Base-by-base conservation (phyloP, 106 monocot genomes). In the Hemerocallis citrina region DNA sequence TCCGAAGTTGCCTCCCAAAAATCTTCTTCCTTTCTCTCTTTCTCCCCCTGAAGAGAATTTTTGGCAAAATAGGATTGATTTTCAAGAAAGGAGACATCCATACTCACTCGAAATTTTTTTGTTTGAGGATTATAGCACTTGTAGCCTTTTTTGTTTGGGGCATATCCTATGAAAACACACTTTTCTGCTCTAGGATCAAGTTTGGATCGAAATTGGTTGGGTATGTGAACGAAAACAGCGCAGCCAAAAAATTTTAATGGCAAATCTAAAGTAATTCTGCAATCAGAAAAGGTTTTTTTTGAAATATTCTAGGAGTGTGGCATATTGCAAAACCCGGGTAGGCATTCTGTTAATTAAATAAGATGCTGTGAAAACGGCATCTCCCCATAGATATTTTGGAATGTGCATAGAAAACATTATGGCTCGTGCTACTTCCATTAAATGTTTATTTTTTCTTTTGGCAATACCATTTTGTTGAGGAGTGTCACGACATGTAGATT, bases 331-430 rank as follows among this genome's bases (percentile, higher is more conserved):
- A 38, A 60, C 38, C 3, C 19, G 38, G 1, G 41, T 23, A 39
- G 60, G 23, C 60, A 60, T 60, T 21, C 20, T 60, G 9, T 41
- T 1, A 41, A 60, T 60, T 11, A 60, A 14, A 60, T 60, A 60
- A 7, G 38, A 39, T 38, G 37, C 38, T 23, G 39, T 60, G 24
- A 40, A 37, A 20, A 60, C 24, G 0, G 23, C 60, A 39, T 11
- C 58, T 20, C 12, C 17, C 38, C 1, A 60, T 30, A 55, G 14
- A 55, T 55, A 55, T 55, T 55, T 55, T 30, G 27, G 27, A 32
- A 55, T 14, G 31, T 60, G 9, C 6, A 60, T 15, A 17, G 36
- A 60, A 60, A 60, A 60, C 39, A 24, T 60, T 7, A 25, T 60
- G 2, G 37, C 38, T 21, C 10, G 19, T 16, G 60, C 11, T 19